These are phyloP conservation scores for Boechera stricta DNA, from an alignment of 345 rosid species.

Conservation along the genomic window DNA sequence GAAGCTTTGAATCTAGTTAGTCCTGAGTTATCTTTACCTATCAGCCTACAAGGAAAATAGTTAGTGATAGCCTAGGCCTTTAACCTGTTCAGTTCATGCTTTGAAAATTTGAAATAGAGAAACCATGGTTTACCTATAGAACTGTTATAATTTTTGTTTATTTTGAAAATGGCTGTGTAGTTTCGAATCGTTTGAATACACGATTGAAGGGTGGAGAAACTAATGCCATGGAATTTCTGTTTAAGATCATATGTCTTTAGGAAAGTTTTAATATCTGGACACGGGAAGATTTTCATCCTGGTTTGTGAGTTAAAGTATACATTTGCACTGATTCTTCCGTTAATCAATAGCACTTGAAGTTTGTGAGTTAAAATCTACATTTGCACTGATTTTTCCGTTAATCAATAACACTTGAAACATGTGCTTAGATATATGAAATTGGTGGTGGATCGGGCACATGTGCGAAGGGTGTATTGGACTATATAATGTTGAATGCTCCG, in stretches of 20 bases:
- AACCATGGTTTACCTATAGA: background rate
- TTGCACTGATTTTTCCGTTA: conserved; percentile 4
- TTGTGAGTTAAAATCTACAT: background rate
- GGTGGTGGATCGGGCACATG: conserved; percentile 99
- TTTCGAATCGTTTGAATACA: background rate
- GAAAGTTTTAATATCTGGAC: conserved; percentile 3
- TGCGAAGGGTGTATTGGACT: conserved; percentile 94
- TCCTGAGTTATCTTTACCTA: conserved; percentile 21
- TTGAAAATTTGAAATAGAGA: conserved; percentile 22
- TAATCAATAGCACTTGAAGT: conserved; percentile 6
- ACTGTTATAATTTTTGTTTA: background rate
- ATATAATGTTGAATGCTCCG: conserved; percentile 95
- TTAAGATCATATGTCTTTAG: background rate
- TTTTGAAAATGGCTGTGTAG: background rate
- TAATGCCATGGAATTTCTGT: background rate
- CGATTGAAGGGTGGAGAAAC: background rate
- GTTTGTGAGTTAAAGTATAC: background rate
- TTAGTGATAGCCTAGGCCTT: conserved; percentile 19
- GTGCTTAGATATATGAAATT: conserved; percentile 88
- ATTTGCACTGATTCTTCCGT: conserved; percentile 11
- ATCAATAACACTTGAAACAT: conserved; percentile 12
- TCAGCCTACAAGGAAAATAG: background rate
- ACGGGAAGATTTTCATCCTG: background rate
- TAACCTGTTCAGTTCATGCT: conserved; percentile 18
- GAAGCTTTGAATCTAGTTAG: background rate